Percentiles rank a stretch among this genome's conserved stretches.
phyloP scores from a whole-genome alignment of 495 filamentous ascomycete genomes.

The Terfezia boudieri region DNA sequence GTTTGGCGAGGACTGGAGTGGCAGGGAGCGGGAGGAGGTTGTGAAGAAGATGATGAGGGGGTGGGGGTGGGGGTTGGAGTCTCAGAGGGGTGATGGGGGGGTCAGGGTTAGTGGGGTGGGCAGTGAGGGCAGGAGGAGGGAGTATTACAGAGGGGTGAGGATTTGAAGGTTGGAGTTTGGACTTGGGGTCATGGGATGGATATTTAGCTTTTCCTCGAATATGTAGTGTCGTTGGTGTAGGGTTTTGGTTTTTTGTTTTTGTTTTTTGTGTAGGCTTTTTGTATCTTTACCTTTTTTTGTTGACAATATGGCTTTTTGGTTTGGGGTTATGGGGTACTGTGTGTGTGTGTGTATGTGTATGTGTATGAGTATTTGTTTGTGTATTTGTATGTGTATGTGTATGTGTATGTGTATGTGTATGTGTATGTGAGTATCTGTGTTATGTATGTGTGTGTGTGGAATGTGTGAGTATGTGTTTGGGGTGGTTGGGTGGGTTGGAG shows the following conservation, averaged over 20 bases:
- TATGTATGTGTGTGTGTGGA: no score
- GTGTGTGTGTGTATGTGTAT: no score
- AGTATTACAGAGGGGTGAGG: not conserved
- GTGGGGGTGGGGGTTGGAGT: not conserved
- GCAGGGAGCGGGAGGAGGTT: not conserved
- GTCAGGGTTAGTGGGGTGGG: not conserved
- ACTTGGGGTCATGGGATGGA: no score
- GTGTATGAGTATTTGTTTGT: no score
- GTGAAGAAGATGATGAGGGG: not conserved
- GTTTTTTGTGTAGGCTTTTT: not conserved
- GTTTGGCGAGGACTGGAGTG: not conserved
- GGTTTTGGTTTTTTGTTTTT: not conserved
- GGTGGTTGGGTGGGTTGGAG: no score
- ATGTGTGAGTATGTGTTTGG: no score
- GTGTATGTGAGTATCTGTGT: no score
- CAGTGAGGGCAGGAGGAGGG: not conserved
- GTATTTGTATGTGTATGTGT: no score
- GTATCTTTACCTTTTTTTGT: not conserved
- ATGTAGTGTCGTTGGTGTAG: not conserved
- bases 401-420: no score
- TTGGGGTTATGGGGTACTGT: no score
- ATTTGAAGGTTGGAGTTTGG: not conserved
- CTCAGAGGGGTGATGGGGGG: not conserved
- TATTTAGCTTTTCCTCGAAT: no score
- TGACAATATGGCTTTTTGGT: not conserved